Base-by-base conservation (phyloP, 345 rosid species). In the Lumnitzera racemosa region DNA sequence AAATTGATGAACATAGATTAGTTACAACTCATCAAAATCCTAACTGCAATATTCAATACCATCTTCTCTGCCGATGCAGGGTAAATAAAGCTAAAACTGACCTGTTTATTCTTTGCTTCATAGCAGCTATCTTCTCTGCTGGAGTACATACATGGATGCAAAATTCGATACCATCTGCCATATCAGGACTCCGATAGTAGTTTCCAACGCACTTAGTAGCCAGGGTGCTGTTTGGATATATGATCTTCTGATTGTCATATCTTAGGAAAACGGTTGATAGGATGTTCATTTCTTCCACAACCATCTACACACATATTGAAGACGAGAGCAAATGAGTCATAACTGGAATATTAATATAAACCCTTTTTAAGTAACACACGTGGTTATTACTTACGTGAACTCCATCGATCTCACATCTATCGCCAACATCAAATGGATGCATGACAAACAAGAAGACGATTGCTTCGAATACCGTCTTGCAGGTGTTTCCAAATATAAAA, bases 231-330 rank as follows among this genome's bases (percentile, higher is more conserved):
- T 92, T 92, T 0, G 89, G 96, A 59, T 66, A 79, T 23, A 77
- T 70, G 31, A 92, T 71, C 84, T 83, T 92, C 68, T 70, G 87
- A 66, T 89, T 89, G 78, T 92, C 96, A 2, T 55, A 75, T 78
- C 95, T 72, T 47, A 92, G 80, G 81, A 92, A 92, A n/a, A 89
- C 67, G 1, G 96, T 87, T 7, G 89, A 85, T 57, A 92, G 67
- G 65, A 92, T 92, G 80, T 89, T 92, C 96, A 92, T 92, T 78
- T 92, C 98, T 74, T 92, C 98, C 58, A 89, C 98, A n/a, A 89
- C 46, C 87, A 89, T 15, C 98, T 92, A 69, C 23, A 56, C 23
- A 56, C 43, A 36, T 36, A 36, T 36, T 36, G 43, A 65, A 57
- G 63, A 17, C 41, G 61, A 52, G 12, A 52, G 12, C 24, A 48